phyloP scores from a whole-genome alignment of 2,329 filamentous ascomycete genomes.

The Zarea fungicola region DNA sequence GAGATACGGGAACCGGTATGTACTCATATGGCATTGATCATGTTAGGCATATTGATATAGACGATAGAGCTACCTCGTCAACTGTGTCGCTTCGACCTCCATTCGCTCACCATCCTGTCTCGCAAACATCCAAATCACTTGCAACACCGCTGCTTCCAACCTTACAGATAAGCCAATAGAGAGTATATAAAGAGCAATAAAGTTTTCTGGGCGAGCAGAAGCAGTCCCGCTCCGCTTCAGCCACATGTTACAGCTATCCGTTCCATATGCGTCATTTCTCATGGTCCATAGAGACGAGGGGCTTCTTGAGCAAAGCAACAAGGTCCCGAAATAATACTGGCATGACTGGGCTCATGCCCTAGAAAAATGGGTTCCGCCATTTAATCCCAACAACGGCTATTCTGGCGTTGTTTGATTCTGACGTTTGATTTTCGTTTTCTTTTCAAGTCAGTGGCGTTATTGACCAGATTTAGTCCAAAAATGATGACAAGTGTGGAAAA shows the following conservation, averaged over 20 bases:
- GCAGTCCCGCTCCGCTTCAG: constrained; percentile 5
- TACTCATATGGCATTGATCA: too few species aligned
- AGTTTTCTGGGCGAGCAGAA: constrained; percentile 8
- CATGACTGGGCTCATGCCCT: constrained; percentile 11
- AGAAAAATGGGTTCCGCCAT: constrained; percentile 7
- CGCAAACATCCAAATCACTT: too few species aligned
- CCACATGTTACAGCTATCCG: constrained; percentile 4
- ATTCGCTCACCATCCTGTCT: too few species aligned
- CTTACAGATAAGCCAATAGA: background rate
- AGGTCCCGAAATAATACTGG: background rate
- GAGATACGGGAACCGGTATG: too few species aligned
- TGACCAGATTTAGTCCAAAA: too few species aligned
- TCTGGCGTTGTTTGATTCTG: background rate
- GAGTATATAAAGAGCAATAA: background rate
- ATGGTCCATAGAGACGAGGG: constrained; percentile 5
- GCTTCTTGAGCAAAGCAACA: background rate
- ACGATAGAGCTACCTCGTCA: too few species aligned
- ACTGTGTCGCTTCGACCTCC: too few species aligned
- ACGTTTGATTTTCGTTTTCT: too few species aligned
- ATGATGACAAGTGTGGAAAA: too few species aligned
- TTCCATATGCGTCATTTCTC: constrained; percentile 7
- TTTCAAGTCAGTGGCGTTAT: too few species aligned
- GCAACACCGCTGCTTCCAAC: too few species aligned
- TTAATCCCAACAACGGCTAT: background rate
- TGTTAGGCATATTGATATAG: too few species aligned